Evolutionary conservation across 2,329 filamentous ascomycete genomes (phyloP).

Genomic region (Mollisiaceae sp.): DNA sequence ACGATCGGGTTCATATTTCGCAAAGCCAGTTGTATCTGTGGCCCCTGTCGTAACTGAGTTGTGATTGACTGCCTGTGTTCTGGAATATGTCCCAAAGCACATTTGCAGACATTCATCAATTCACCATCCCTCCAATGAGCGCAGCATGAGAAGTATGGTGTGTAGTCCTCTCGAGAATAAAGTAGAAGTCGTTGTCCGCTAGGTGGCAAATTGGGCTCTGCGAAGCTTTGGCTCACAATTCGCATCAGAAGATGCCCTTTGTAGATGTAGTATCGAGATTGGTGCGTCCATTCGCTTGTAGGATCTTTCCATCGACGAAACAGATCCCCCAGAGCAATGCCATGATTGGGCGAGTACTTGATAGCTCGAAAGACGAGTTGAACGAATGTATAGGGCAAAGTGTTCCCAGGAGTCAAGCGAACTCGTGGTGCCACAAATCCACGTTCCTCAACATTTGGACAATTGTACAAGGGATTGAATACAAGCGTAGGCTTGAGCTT

Average conservation of each 20-base stretch:
- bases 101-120: constrained; percentile 65
- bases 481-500: constrained; percentile 57
- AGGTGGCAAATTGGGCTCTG: constrained; percentile 55
- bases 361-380: constrained; percentile 59
- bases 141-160: constrained; percentile 66
- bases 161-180: constrained; percentile 64
- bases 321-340: constrained; percentile 53
- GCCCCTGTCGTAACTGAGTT: constrained; percentile 41
- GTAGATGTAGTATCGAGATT: constrained; percentile 58
- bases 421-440: constrained; percentile 53
- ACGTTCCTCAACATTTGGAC: constrained; percentile 57
- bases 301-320: constrained; percentile 56
- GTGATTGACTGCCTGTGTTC: constrained; percentile 46
- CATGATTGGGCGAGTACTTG: constrained; percentile 53
- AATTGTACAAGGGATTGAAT: constrained; percentile 61
- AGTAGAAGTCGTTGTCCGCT: constrained; percentile 60
- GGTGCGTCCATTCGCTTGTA: constrained; percentile 59
- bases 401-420: constrained; percentile 58
- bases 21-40: constrained; percentile 24
- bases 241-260: constrained; percentile 61
- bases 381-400: constrained; percentile 62
- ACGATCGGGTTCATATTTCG: constrained; percentile 50
- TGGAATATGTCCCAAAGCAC: constrained; percentile 62
- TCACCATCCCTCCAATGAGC: constrained; percentile 67
- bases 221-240: constrained; percentile 59